phyloP scores from a whole-genome alignment of 345 rosid genomes.

The Hirschfeldia incana region DNA sequence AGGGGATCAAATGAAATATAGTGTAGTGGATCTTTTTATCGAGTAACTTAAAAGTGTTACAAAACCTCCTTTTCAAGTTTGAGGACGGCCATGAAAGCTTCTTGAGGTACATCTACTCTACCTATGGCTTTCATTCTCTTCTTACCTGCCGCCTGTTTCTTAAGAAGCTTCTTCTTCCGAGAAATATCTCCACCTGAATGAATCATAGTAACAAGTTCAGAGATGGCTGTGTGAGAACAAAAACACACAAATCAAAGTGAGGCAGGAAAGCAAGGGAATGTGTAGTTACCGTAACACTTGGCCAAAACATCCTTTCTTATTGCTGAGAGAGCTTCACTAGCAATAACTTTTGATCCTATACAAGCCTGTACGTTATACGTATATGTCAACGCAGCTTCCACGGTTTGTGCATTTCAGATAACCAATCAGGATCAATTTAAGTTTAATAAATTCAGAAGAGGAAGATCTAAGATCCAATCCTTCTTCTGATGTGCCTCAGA shows the following conservation, averaged over 20 bases:
- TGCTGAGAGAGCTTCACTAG: constrained; percentile 90
- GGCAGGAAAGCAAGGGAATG: constrained; percentile 8
- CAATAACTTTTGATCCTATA: constrained; percentile 94
- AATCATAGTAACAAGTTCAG: constrained; percentile 25
- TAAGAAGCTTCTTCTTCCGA: constrained; percentile 92
- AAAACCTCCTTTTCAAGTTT: constrained; percentile 94
- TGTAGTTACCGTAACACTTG: constrained; percentile 85
- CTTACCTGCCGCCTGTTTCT: constrained; percentile 93
- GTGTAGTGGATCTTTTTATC: neutral
- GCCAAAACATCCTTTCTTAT: constrained; percentile 97
- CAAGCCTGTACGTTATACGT: constrained; percentile 64
- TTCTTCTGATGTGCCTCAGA: no score
- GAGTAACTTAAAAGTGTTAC: constrained; percentile 29
- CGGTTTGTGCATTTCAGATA: neutral
- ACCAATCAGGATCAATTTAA: neutral
- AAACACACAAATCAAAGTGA: neutral
- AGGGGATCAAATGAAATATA: neutral
- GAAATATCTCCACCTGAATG: constrained; percentile 87
- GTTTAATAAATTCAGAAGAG: neutral
- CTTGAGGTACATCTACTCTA: constrained; percentile 97
- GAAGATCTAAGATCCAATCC: neutral
- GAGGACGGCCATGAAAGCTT: constrained; percentile 98
- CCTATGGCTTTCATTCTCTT: constrained; percentile 98
- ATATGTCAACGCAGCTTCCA: neutral
- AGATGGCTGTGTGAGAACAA: neutral